These are phyloP conservation scores for Elasticomyces elasticus DNA, from an alignment of 495 filamentous ascomycete species.

Conservation along the genomic window DNA sequence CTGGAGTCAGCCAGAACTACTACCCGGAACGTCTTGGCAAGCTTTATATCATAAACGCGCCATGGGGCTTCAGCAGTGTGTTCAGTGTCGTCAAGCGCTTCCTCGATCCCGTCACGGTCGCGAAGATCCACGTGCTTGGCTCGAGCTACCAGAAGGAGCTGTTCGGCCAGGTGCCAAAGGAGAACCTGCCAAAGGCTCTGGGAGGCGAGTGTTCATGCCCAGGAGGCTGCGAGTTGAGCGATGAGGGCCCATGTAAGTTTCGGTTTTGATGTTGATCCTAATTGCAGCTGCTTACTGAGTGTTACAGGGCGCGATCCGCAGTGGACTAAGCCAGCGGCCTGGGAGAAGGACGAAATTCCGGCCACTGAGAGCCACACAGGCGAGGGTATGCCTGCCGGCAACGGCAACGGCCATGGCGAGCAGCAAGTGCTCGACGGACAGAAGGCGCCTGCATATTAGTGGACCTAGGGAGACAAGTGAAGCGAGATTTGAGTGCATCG, in stretches of 20 bases:
- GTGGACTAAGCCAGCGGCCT: constrained; percentile 48
- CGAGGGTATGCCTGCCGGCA: constrained; percentile 9
- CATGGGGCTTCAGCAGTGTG: constrained; percentile 78
- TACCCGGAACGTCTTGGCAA: constrained; percentile 88
- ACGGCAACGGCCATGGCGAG: not conserved
- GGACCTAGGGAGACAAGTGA: not conserved
- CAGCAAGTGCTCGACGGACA: constrained; percentile 2
- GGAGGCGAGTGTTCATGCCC: constrained; percentile 75
- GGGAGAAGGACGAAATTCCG: constrained; percentile 21
- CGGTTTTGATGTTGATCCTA: not conserved
- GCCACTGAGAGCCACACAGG: constrained; percentile 15
- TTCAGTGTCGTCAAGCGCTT: constrained; percentile 82
- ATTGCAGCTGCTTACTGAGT: no score
- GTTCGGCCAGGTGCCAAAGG: constrained; percentile 69
- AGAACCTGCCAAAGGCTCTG: constrained; percentile 82
- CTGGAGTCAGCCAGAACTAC: constrained; percentile 80
- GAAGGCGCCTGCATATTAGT: constrained; percentile 1
- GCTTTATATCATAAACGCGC: constrained; percentile 94
- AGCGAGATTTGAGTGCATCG: not conserved
- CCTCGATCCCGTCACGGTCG: constrained; percentile 90
- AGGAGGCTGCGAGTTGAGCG: constrained; percentile 79
- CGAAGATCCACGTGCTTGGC: constrained; percentile 90
- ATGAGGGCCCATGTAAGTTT: constrained; percentile 66
- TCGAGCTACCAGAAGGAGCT: constrained; percentile 72
- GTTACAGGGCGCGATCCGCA: constrained; percentile 56